Base-by-base conservation (phyloP, 495 filamentous ascomycete genomes). In the Podospora sp. region DNA sequence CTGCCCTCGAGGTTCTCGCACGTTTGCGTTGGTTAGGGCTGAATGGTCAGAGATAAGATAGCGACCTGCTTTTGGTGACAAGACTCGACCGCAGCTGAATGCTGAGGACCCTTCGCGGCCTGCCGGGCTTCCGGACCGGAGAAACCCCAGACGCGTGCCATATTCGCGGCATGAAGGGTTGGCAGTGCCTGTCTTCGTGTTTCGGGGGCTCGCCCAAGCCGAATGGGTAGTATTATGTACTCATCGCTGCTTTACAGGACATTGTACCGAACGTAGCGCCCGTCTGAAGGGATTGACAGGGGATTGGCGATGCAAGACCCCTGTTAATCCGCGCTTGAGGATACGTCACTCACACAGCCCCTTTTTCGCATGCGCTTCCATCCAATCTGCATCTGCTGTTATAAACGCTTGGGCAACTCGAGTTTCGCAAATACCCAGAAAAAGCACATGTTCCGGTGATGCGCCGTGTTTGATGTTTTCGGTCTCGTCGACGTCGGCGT, bases 301-400 rank as follows among this genome's bases (percentile, higher is more conserved):
- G 40, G 40, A 46, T 14, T 46, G 40, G 40, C 40, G 40, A 46
- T 18, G 21, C 16, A 22, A 55, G 21, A 55, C 20, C 56, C 62
- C 49, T 63, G 62, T 27, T 55, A 55, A 26, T 26, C 49, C 18
- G 33, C 18, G 35, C 35, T 55, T 65, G 40, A 65, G 29, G 62
- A 65, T 65, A 65, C 62, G 62, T 65, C 62, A 65, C 62, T 16
- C 26, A 20, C 6, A 24, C 35, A 18, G 8, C 60, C 60, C 60
- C 25, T 16, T 46, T 62, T 22, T 29, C 56, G 56, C 56, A 59
- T 59, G 56, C 56, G 24, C 52, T 24, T 55, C 21, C 52, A 55
- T 46, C 40, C 40, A 46, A 46, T 46, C 11, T 46, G 40, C 40
- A 46, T 46, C 40, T 46, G 52, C 52, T 56, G 52, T 33, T 33